Evolutionary conservation across 1,139 yeast species (phyloP).

Genomic region (Yamadazyma conglobata): DNA sequence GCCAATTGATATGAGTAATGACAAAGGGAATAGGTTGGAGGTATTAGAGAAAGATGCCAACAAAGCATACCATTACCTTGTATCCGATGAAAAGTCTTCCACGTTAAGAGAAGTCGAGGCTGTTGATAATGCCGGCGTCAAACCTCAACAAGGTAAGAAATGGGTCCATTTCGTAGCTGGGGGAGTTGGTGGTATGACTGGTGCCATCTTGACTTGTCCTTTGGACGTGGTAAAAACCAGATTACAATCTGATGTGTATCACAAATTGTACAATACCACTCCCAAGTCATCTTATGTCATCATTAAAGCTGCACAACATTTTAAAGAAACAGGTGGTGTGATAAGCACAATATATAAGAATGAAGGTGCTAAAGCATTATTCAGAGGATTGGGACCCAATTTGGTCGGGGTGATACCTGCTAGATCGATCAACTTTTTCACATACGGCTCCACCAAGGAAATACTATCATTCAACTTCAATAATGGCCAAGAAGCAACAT

Average conservation of each 20-base stretch:
- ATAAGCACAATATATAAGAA: slow-evolving; percentile 60
- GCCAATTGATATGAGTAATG: slow-evolving; percentile 3
- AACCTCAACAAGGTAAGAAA: slow-evolving; percentile 48
- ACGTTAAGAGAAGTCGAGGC: slow-evolving; percentile 35
- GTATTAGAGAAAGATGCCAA: slow-evolving; percentile 52
- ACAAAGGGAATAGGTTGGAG: slow-evolving; percentile 13
- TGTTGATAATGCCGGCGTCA: slow-evolving; percentile 13
- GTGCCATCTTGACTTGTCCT: slow-evolving; percentile 91
- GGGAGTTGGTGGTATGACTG: slow-evolving; percentile 97
- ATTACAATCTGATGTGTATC: slow-evolving; percentile 81
- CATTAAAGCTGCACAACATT: slow-evolving; percentile 59
- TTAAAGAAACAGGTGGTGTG: slow-evolving; percentile 77
- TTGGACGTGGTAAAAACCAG: slow-evolving; percentile 96
- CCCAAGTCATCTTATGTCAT: slow-evolving; percentile 41
- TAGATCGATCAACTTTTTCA: slow-evolving; percentile 91
- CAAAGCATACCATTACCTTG: slow-evolving; percentile 59
- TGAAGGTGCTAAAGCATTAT: slow-evolving; percentile 85
- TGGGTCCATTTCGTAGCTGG: slow-evolving; percentile 99
- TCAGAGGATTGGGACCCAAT: slow-evolving; percentile 95
- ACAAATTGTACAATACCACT: slow-evolving; percentile 34
- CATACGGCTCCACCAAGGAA: slow-evolving; percentile 90
- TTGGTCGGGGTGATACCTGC: slow-evolving; percentile 99
- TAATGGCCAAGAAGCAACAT: slow-evolving; percentile 73
- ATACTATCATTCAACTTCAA: slow-evolving; percentile 61
- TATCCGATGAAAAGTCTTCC: slow-evolving; percentile 65